Base-by-base conservation (phyloP, 306 rosid genomes). In the Castanopsis chinensis region DNA sequence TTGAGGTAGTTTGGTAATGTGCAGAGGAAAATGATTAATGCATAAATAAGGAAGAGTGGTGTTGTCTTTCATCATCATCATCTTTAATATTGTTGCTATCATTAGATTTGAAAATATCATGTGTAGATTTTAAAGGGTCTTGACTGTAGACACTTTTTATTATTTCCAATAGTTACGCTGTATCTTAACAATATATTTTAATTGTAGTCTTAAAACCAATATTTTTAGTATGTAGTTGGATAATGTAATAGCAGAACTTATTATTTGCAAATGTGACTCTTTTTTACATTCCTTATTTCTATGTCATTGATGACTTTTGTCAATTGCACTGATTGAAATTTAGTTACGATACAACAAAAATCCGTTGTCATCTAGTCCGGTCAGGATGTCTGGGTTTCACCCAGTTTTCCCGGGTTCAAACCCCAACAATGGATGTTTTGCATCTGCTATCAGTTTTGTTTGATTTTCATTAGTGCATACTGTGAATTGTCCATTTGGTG, bases 361-460 rank as follows among this genome's bases (percentile, higher is more conserved):
- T 82, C 91, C 55, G 81, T 83, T 86, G 90, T 86, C 89, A 82
- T 92, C 91, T 88, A 85, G 87, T 82, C 83, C 28, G 85, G 93
- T 83, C 85, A 86, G 86, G 87, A 87, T 87, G 90, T 77, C 89
- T 89, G 90, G 92, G 91, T 83, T 76, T 72, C 56, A 37, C 85
- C 88, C 87, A 86, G 83, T 86, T 87, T 82, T 87, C 89, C 91
- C 41, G 81, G 90, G 92, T 92, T 90, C 95, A 86, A 87, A 85
- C 89, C 92, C 89, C 75, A 75, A 88, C 86, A 85, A 80, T 67
- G 67, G 89, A 82, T 5, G 64, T 75, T 69, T 63, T 72, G 41
- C 53, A 11, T 76, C 80, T 73, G 72, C 19, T 32, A 32, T 65
- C 12, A 17, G 7, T 65, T 32, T 65, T 32, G 71, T 37, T 37